phyloP scores from a whole-genome alignment of 768 basidiomycete species.

The Suillus bovinus region DNA sequence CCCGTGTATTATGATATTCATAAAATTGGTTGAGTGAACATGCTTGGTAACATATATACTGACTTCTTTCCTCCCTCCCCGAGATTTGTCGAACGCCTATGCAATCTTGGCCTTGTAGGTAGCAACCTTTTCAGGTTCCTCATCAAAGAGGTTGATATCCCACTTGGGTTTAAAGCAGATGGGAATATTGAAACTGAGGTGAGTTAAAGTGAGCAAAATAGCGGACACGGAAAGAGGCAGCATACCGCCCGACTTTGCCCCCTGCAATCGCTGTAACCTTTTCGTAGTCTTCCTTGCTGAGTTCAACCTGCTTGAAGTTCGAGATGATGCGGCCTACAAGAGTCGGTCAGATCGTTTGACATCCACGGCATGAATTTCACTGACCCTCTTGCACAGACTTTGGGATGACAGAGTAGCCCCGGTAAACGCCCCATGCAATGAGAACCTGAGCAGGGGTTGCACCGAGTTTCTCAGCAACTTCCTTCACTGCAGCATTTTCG shows the following conservation, averaged over 20 bases:
- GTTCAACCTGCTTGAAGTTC: constrained; percentile 76
- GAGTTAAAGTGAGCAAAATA: no score
- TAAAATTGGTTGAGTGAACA: no score
- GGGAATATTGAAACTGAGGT: no score
- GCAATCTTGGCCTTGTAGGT: no score
- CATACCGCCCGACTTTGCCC: constrained; percentile 36
- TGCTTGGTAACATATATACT: no score
- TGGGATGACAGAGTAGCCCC: constrained; percentile 83
- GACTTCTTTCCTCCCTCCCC: no score
- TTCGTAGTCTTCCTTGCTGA: constrained; percentile 68
- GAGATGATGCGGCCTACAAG: constrained; percentile 58
- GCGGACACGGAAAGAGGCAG: neutral
- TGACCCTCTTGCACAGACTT: constrained; percentile 70
- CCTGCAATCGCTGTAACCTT: constrained; percentile 42
- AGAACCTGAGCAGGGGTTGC: constrained; percentile 81
- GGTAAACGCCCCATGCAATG: constrained; percentile 74
- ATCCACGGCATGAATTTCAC: constrained; percentile 7
- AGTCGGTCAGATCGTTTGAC: neutral
- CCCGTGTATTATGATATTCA: no score
- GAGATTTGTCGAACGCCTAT: no score
- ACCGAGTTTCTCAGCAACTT: constrained; percentile 60
- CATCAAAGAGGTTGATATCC: no score
- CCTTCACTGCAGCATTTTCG: constrained; percentile 60
- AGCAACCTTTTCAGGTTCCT: no score
- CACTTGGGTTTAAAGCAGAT: no score